Evolutionary conservation across 202 grass and related monocot genomes (phyloP), one percentile per base, ranked within the genome.

Genomic region (Elaeis oleifera): DNA sequence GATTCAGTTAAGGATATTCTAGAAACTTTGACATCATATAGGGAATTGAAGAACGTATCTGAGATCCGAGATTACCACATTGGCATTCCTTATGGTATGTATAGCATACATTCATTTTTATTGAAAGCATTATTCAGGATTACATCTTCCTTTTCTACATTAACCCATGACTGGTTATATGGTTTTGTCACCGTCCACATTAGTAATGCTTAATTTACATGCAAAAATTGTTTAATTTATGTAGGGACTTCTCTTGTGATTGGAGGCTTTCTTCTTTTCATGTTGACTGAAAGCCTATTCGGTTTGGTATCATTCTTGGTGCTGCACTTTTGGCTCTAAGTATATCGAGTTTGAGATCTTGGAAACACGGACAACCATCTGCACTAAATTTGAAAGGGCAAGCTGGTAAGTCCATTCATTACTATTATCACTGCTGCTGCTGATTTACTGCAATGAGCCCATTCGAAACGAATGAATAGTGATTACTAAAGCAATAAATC

Each of bases 301-400:
- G 88, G 18, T 99, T 99, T 71, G 94, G 94, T 70, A 51, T 94
- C 60, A 71, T 94, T 74, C 82, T 94, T 71, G 94, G 94, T 21
- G 49, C 74, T 78, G 88, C 80, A 63, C 69, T 94, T 63, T 69
- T 99, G 69, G 75, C 80, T 68, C 55, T 99, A 50, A 71, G 82
- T 22, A 69, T 99, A 68, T 73, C 77, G 67, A 94, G 88, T 81
- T 81, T 89, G 75, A 88, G 88, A 67, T 79, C 82, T 49, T 73
- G 86, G 65, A 94, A 77, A 59, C 66, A 49, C 62, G 56, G 75
- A 0, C 69, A 58, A 51, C 69, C 53, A 67, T 80, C 88, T 78
- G 65, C 71, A 49, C 78, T 99, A 82, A 52, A 84, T 61, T 44
- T 99, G 59, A 84, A 80, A 81, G 83, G 80, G 19, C 88, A 99